These are phyloP conservation scores for Lophium mytilinum DNA, from an alignment of 495 filamentous ascomycete genomes.

Conservation along the genomic window DNA sequence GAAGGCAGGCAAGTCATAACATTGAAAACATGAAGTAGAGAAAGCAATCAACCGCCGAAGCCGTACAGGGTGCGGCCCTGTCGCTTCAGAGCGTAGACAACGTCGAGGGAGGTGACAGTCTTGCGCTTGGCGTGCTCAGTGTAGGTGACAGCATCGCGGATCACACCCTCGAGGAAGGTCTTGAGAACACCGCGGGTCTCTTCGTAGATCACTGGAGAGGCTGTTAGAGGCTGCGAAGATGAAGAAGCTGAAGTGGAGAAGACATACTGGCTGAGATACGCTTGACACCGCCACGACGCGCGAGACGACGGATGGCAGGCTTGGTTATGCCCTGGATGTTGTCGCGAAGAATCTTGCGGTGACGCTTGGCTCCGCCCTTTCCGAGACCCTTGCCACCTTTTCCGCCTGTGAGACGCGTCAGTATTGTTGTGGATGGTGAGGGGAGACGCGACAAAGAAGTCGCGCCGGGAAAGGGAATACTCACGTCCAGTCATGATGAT, in stretches of 20 bases:
- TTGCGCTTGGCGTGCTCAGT: conserved; percentile 98
- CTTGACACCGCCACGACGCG: conserved; percentile 54
- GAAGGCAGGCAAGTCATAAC: conserved; percentile 11
- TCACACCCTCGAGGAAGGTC: conserved; percentile 99
- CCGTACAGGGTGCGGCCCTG: conserved; percentile 79
- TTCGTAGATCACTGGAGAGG: conserved; percentile 80
- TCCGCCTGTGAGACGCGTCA: conserved; percentile 34
- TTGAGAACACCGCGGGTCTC: conserved; percentile 99
- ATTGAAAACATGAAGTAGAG: conserved; percentile 23
- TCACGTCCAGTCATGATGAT: conserved; percentile 88
- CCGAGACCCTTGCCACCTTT: conserved; percentile 45
- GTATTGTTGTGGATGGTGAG: conserved; percentile 4
- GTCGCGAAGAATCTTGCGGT: conserved; percentile 44
- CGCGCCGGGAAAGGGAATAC: conserved; percentile 37
- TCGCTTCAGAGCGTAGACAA: conserved; percentile 95
- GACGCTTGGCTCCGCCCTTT: conserved; percentile 60
- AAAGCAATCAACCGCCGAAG: conserved; percentile 78
- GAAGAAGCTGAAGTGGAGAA: background rate
- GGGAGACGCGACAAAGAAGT: background rate
- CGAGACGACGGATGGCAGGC: conserved; percentile 99
- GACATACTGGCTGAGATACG: conserved; percentile 94
- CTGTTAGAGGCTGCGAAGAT: background rate
- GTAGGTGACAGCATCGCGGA: conserved; percentile 63
- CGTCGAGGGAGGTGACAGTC: conserved; percentile 93
- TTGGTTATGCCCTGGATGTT: conserved; percentile 95